Evolutionary conservation across 1,284 basidiomycete genomes (phyloP).

Genomic region (Ceratobasidium sp.): DNA sequence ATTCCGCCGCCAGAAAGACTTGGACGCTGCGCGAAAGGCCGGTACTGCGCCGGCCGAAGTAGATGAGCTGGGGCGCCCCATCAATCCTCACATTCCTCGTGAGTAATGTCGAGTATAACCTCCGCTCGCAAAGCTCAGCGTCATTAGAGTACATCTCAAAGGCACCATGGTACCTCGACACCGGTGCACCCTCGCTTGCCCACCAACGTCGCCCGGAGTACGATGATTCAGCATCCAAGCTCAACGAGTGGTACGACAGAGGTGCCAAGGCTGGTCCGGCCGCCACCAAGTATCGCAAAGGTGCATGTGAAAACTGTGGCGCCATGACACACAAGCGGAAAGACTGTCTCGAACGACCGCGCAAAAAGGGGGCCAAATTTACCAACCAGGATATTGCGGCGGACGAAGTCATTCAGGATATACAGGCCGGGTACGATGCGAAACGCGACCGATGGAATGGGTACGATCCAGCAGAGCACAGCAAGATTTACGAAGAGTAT

Average conservation of each 20-base stretch:
- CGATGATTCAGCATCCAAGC: constrained; percentile 68
- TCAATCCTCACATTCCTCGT: constrained; percentile 99
- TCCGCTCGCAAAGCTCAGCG: constrained; percentile 17
- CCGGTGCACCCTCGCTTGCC: constrained; percentile 86
- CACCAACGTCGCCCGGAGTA: constrained; percentile 88
- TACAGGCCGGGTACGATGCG: constrained; percentile 86
- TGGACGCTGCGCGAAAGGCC: constrained; percentile 95
- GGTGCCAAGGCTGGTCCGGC: constrained; percentile 86
- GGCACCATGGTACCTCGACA: constrained; percentile 98
- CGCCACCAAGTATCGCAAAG: constrained; percentile 95
- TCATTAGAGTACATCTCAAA: constrained; percentile 85
- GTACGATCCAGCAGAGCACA: constrained; percentile 89
- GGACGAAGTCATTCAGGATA: constrained; percentile 87
- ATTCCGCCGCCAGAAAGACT: constrained; percentile 91
- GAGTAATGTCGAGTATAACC: constrained; percentile 47
- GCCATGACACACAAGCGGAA: constrained; percentile 90
- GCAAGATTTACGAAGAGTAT: constrained; percentile 90
- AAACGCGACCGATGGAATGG: constrained; percentile 99
- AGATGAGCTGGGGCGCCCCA: constrained; percentile 91
- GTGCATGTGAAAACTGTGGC: constrained; percentile 98
- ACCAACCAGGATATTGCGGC: constrained; percentile 89
- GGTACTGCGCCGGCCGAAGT: constrained; percentile 95
- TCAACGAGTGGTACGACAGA: constrained; percentile 92
- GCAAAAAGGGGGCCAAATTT: constrained; percentile 95
- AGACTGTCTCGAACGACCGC: constrained; percentile 95